These are phyloP conservation scores for Trichoderma endophyticum DNA, from an alignment of 2,329 filamentous ascomycete species.

Conservation along the genomic window DNA sequence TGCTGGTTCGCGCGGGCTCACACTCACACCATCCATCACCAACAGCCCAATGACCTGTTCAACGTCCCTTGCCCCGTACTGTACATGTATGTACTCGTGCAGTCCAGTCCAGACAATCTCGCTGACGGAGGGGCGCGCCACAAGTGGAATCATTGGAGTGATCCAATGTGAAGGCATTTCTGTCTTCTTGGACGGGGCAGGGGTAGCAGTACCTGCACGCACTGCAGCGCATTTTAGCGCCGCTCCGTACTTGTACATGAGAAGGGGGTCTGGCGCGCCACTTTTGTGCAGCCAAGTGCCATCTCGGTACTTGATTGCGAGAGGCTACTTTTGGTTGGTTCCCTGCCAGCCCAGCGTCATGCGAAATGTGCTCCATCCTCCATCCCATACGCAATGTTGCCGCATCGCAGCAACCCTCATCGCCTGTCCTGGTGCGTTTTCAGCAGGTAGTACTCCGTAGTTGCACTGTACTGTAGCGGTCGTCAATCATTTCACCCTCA, in stretches of 20 bases:
- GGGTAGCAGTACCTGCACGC: not conserved
- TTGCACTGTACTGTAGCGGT: not conserved
- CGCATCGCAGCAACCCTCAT: not conserved
- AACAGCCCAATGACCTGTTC: conserved; percentile 4
- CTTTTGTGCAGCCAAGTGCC: conserved; percentile 20
- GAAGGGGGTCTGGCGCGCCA: conserved; percentile 11
- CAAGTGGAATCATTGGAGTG: not conserved
- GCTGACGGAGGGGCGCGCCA: not conserved
- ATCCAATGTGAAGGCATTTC: not conserved
- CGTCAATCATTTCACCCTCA: not conserved
- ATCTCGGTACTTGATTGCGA: conserved; percentile 21
- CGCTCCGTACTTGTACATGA: not conserved
- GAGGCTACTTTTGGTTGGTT: conserved; percentile 11
- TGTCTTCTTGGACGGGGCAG: not conserved
- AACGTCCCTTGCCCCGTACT: not conserved
- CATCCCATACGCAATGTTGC: not conserved
- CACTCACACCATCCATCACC: conserved; percentile 12
- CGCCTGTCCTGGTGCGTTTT: not conserved
- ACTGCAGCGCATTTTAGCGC: not conserved
- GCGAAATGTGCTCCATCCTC: not conserved
- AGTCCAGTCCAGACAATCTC: not conserved
- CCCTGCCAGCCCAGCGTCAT: not conserved
- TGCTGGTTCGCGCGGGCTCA: not conserved
- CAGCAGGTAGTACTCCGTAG: not conserved
- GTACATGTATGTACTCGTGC: not conserved